Evolutionary conservation across 352 stramenopile species (phyloP).

Genomic region (Phytophthora sansomeana): DNA sequence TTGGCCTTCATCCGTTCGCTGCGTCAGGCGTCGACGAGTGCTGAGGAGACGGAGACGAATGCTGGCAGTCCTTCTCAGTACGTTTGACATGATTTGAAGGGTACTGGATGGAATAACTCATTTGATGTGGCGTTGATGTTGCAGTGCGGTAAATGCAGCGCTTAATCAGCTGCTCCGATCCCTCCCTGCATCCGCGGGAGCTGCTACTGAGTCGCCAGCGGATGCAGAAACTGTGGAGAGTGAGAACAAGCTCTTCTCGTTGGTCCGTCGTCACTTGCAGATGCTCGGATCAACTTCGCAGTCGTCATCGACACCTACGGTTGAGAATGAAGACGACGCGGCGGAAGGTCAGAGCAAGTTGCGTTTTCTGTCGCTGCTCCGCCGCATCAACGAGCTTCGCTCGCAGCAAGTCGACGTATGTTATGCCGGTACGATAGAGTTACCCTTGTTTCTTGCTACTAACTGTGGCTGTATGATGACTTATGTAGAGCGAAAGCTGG

Average conservation of each 20-base stretch:
- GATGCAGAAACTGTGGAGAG: slow-evolving; percentile 27
- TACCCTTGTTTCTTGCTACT: slow-evolving; percentile 6
- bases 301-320: background rate
- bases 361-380: slow-evolving; percentile 78
- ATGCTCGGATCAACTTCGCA: slow-evolving; percentile 35
- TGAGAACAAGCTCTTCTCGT: slow-evolving; percentile 42
- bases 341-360: slow-evolving; percentile 62
- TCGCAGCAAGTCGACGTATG: slow-evolving; percentile 79
- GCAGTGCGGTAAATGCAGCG: slow-evolving; percentile 37
- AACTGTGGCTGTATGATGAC: slow-evolving; percentile 1
- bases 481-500: slow-evolving; percentile 63
- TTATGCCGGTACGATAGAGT: slow-evolving; percentile 1
- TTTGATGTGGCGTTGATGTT: slow-evolving; percentile 3
- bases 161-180: slow-evolving; percentile 38
- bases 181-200: slow-evolving; percentile 13
- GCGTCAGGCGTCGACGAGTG: slow-evolving; percentile 36
- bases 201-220: background rate
- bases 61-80: slow-evolving; percentile 18
- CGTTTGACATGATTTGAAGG: background rate
- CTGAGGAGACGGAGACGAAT: background rate
- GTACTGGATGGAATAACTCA: background rate
- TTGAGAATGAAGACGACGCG: slow-evolving; percentile 27
- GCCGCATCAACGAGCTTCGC: slow-evolving; percentile 85
- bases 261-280: slow-evolving; percentile 42
- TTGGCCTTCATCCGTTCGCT: slow-evolving; percentile 71